Evolutionary conservation across 257 asterid genomes (phyloP), one percentile per base, ranked within the genome.

Genomic region (Paulownia fortunei): DNA sequence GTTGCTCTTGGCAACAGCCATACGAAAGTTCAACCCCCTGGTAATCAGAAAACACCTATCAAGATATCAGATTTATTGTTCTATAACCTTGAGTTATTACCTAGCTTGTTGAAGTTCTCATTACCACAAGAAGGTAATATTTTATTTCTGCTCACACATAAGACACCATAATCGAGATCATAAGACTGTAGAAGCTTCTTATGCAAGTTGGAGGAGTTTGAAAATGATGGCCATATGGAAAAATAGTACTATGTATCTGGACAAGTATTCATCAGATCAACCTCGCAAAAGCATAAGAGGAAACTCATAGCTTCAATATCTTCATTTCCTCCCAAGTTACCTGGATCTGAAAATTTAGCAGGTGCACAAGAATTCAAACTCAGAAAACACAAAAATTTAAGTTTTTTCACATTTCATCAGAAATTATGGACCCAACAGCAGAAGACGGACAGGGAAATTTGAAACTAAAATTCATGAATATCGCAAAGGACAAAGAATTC

Each of bases 1-100:
- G 92, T 72, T 81, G 86, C 94, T 73, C 81, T 82, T 46, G 67
- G 94, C 94, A 85, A 86, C 96, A 85, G 96, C 98, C 98, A 91
- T 92, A 88, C 82, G 81, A 79, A 74, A 42, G 79, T 36, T 76
- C 36, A 69, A 77, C 36, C 76, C 89, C 60, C 13, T 72, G 76
- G 61, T 34, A 79, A 81, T 72, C 74, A 70, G 76, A 75, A 64
- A 44, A 47, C 37, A 34, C 52, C 76, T 26, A 75, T 66, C 76
- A 73, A 76, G 80, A 79, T 76, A 75, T 65, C 58, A 19, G 75
- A 24, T 82, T 76, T 60, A 19, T 32, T 73, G n/a, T 65, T 67
- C 51, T 56, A 55, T 49, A 46, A 78, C 36, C 82, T 67, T 51
- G 24, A 46, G 62, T 21, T 30, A 24, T 68, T 11, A 76, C 77